Evolutionary conservation across 192 early-diverging fungal genomes (phyloP).

Genomic region (Coemansia sp.): DNA sequence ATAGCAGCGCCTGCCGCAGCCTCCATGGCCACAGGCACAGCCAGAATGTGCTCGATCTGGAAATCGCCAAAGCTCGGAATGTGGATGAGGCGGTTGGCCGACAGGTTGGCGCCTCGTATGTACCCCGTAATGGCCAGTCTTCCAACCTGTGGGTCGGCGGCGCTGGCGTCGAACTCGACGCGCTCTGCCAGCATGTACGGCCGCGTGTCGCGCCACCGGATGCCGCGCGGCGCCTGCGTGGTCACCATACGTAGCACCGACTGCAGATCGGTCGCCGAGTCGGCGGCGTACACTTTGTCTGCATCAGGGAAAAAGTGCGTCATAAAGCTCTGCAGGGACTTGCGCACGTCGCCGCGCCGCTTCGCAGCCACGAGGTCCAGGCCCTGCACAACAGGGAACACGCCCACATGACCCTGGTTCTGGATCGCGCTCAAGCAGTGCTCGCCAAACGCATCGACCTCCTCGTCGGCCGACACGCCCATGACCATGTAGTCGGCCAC

Average conservation of each 20-base stretch:
- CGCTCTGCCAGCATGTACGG: conserved; percentile 85
- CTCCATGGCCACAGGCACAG: conserved; percentile 38
- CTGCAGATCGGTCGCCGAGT: conserved; percentile 60
- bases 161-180: conserved; percentile 62
- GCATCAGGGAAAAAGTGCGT: conserved; percentile 86
- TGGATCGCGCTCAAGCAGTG: conserved; percentile 79
- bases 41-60: conserved; percentile 72
- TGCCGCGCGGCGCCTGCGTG: conserved; percentile 70
- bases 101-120: conserved; percentile 79
- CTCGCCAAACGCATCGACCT: conserved; percentile 94
- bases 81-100: conserved; percentile 89
- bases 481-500: conserved; percentile 90
- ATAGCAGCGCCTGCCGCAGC: conserved; percentile 30
- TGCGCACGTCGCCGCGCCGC: conserved; percentile 72
- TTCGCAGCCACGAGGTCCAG: conserved; percentile 64
- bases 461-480: conserved; percentile 81
- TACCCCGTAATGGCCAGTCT: conserved; percentile 79
- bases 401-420: conserved; percentile 80
- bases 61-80: conserved; percentile 93
- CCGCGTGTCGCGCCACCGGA: conserved; percentile 84
- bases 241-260: conserved; percentile 76
- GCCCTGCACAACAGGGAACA: conserved; percentile 72
- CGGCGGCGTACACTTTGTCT: conserved; percentile 67
- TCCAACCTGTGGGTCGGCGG: conserved; percentile 46
- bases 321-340: conserved; percentile 82